Evolutionary conservation across 2,329 filamentous ascomycete genomes (phyloP).

Genomic region (Camptophora hylomeconis): DNA sequence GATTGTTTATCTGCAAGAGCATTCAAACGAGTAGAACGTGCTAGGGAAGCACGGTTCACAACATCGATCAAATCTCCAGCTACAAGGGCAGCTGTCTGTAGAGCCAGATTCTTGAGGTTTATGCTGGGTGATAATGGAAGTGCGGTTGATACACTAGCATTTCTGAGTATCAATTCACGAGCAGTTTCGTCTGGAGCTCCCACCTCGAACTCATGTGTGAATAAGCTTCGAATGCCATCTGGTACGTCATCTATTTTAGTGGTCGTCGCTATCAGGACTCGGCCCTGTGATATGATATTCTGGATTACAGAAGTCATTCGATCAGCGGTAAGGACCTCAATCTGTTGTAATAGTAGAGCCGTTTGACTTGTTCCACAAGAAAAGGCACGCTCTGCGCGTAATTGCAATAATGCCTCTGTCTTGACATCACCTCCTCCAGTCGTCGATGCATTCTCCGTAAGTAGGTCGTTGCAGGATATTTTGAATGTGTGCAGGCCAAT

Average conservation of each 20-base stretch:
- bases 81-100: conserved; percentile 92
- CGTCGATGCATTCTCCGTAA: conserved; percentile 63
- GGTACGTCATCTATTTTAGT: conserved; percentile 92
- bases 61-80: conserved; percentile 91
- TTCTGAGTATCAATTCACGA: conserved; percentile 71
- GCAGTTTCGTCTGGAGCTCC: conserved; percentile 83
- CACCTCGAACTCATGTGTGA: conserved; percentile 93
- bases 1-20: conserved; percentile 41
- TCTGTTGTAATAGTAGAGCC: conserved; percentile 71
- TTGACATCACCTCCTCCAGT: conserved; percentile 83
- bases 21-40: conserved; percentile 63
- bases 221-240: conserved; percentile 76
- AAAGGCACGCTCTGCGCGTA: conserved; percentile 75
- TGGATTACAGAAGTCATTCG: conserved; percentile 76
- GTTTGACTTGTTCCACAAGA: conserved; percentile 77
- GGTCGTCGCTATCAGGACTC: conserved; percentile 84
- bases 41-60: conserved; percentile 74
- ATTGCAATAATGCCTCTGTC: conserved; percentile 80
- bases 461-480: conserved; percentile 84
- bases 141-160: conserved; percentile 62
- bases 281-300: conserved; percentile 64
- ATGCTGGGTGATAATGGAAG: conserved; percentile 71
- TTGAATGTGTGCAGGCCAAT: conserved; percentile 80
- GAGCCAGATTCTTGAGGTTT: conserved; percentile 68
- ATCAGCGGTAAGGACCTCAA: conserved; percentile 84